A percentile compares a stretch with the other conserved stretches of the same genome.
Conservation (phyloP, 2,329 filamentous ascomycete genomes). For the Nemania diffusa region DNA sequence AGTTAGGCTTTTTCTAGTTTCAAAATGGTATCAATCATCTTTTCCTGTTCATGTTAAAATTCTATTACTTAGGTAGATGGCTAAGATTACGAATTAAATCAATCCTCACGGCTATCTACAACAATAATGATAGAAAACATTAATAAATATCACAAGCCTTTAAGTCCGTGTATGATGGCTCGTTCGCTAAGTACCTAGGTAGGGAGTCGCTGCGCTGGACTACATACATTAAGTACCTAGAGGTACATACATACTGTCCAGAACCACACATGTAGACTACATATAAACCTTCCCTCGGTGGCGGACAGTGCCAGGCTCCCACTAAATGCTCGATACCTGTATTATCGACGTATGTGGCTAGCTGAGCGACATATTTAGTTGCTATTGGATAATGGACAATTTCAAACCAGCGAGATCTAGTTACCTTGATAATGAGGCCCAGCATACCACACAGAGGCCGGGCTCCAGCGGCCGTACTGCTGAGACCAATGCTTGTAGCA, state of each 20-base stretch:
- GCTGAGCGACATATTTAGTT: background rate
- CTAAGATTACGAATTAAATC: conserved; percentile 2
- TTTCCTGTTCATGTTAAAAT: background rate
- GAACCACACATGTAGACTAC: too few species aligned
- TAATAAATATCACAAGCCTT: background rate
- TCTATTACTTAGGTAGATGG: background rate
- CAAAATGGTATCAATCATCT: conserved; percentile 6
- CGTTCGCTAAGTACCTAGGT: too few species aligned
- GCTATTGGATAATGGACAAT: too few species aligned
- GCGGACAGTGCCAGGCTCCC: too few species aligned
- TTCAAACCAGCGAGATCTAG: too few species aligned
- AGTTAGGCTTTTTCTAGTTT: conserved; percentile 31
- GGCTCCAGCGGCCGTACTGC: too few species aligned
- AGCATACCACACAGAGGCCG: background rate
- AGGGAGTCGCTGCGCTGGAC: too few species aligned
- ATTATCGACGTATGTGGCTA: background rate
- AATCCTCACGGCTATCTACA: background rate
- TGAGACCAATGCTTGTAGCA: background rate
- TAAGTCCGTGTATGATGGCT: background rate
- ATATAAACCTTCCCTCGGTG: too few species aligned
- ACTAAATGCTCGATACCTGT: too few species aligned
- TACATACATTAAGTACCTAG: too few species aligned
- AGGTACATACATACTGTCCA: too few species aligned
- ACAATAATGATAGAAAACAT: background rate
- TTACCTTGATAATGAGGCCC: background rate